Evolutionary conservation across 208 protist genomes (phyloP), one percentile per base, ranked within the genome.

Genomic region (Acanthamoeba castellanii): DNA sequence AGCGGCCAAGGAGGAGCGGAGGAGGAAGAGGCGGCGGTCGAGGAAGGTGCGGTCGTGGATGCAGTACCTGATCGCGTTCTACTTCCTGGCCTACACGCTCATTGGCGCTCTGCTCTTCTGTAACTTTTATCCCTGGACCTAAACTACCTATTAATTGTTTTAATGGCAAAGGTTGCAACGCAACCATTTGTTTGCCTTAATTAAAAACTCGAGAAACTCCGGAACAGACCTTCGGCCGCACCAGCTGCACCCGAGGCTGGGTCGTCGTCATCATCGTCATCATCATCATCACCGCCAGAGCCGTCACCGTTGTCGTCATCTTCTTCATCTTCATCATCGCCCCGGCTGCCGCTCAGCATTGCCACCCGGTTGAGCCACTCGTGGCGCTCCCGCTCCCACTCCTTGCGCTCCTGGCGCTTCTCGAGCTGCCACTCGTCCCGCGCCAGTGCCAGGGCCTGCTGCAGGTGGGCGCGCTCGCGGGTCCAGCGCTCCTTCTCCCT

Each of bases 51-150:
- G 68, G 32, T 9, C 25, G 27, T 76, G 50, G 34, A 70, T 70
- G 84, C 50, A 91, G 57, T 72, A 25, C 47, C 34, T 96, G 22
- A 94, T 96, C 52, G 16, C 94, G 16, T 64, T 42, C 18, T 97
- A 95, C 66, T 96, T 96, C 61, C 30, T 97, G 25, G 50, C 94
- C 6, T 97, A 97, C 72, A 96, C 84, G 45, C 37, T 96, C 13
- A 20, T 97, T 3, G 96, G 96, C 45, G 68, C 68, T 42, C 47
- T 95, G 32, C 84, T 97, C 55, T 97, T 96, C 76, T 91, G 47
- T 16, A 96, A 96, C 55, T 96, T 96, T 45, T 97, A 96, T 64
- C 96, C 96, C 11, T 97, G 96, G 96, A 91, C 84, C 20, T 91
- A 70, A 66, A n/a, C 25, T 66, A 66, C 3, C 22, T 1, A n/a